Evolutionary conservation across 1,139 yeast species (phyloP).

Genomic region (Candida tunisiensis): DNA sequence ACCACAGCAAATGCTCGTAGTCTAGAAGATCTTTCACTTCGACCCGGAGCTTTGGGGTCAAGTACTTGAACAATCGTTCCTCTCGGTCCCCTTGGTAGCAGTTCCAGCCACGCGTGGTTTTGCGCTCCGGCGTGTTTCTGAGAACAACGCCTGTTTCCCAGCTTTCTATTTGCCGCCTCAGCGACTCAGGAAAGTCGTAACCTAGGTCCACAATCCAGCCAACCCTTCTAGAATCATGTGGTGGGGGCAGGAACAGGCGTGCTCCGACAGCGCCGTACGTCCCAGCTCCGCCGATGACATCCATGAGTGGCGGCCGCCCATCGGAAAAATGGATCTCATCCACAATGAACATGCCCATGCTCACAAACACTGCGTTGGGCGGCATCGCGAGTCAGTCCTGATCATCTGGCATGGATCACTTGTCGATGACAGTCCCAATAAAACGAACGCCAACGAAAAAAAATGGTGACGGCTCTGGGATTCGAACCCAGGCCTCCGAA

Average conservation of each 20-base stretch:
- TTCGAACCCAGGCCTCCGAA: no score
- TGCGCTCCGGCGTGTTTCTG: conserved; percentile 32
- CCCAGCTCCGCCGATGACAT: conserved; percentile 84
- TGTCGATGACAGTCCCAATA: no score
- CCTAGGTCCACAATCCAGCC: conserved; percentile 74
- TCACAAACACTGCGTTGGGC: no score
- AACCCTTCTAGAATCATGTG: conserved; percentile 21
- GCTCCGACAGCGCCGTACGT: conserved; percentile 72
- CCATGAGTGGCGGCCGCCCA: conserved; percentile 25
- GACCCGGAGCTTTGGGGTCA: conserved; percentile 49
- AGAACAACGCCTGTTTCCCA: conserved; percentile 52
- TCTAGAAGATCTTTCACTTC: conserved; percentile 38
- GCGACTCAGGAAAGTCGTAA: conserved; percentile 43
- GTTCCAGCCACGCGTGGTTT: conserved; percentile 74
- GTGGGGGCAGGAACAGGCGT: conserved; percentile 32
- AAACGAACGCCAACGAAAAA: no score
- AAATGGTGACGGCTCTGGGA: no score
- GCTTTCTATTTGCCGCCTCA: conserved; percentile 27
- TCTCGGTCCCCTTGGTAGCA: conserved; percentile 49
- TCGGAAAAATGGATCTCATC: conserved; percentile 60
- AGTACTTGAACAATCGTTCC: conserved; percentile 32
- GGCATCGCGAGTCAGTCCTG: no score
- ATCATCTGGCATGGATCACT: no score
- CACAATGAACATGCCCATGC: conserved; percentile 84
- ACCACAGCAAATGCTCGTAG: conserved; percentile 20